Base-by-base conservation (phyloP, 352 stramenopile genomes). In the Pythium guiyangense region DNA sequence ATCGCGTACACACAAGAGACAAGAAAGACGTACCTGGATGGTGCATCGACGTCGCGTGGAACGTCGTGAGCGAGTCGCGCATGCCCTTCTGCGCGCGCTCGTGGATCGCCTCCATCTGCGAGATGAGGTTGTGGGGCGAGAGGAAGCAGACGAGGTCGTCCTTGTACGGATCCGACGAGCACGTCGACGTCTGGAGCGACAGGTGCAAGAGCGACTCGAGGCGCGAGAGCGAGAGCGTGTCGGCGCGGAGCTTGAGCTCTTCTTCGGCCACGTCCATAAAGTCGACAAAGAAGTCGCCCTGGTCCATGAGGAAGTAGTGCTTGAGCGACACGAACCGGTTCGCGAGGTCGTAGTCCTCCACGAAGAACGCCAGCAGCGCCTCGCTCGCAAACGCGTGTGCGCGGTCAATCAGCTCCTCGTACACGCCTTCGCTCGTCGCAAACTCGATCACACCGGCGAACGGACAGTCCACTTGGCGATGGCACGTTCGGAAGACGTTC, bases 281-380 rank as follows among this genome's bases (percentile, higher is more conserved):
- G 60, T 99, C 90, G 15, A 98, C 89, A 56, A 99, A 98, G 59
- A 99, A 98, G 61, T 99, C 97, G 29, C 97, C 97, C 68, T 99
- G 96, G 61, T 99, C 96, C 69, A 99, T 92, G 6, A 99, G 71
- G 52, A 99, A 99, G 71, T 99, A 99, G 57, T 97, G 95, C 64
- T 98, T 98, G 58, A 99, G 74, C 17, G 94, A 96, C 22, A 71
- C 62, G 12, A 97, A 53, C 4, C 87, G 80, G 43, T 84, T 81
- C 47, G 81, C 68, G 8, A 97, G 57, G 54, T 96, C 81, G 42
- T 94, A 81, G 40, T 96, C 86, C 4, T 83, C 66, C 18, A 95
- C 63, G 43, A 96, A 85, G 18, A 96, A 66, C 10, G 88, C 69
- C 27, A 96, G 52, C 10, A 97, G 65, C 35, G 76, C 78, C 5